phyloP scores from a whole-genome alignment of 2,329 filamentous ascomycete genomes.

The Endocalyx cinctus region DNA sequence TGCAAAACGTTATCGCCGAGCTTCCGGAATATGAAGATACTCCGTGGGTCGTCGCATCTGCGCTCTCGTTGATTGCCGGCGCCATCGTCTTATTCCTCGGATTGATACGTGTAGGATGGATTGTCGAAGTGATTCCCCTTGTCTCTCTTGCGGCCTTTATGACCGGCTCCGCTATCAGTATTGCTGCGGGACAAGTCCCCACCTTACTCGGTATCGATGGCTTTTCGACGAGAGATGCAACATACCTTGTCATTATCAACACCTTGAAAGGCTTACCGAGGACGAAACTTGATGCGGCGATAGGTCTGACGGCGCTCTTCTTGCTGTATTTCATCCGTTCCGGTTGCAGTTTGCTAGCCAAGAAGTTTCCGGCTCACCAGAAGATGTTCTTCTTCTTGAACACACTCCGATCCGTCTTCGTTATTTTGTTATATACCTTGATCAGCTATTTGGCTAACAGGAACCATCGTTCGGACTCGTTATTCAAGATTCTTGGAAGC shows the following conservation, averaged over 20 bases:
- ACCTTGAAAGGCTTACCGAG: conserved; percentile 66
- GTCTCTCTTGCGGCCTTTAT: conserved; percentile 92
- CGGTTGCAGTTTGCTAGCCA: conserved; percentile 60
- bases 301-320: conserved; percentile 77
- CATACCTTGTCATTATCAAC: conserved; percentile 81
- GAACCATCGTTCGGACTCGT: conserved; percentile 55
- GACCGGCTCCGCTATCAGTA: conserved; percentile 91
- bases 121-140: conserved; percentile 89
- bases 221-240: conserved; percentile 70
- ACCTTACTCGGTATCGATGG: conserved; percentile 73
- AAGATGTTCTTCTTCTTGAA: conserved; percentile 86
- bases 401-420: conserved; percentile 84
- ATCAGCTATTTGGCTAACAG: conserved; percentile 84
- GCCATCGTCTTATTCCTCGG: conserved; percentile 75
- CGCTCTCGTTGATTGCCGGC: conserved; percentile 73
- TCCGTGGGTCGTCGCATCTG: conserved; percentile 68
- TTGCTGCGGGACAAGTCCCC: conserved; percentile 78
- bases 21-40: conserved; percentile 47
- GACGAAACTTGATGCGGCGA: conserved; percentile 72
- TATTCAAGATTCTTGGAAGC: conserved; percentile 67
- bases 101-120: conserved; percentile 75
- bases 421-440: conserved; percentile 87
- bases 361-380: conserved; percentile 62
- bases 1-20: conserved; percentile 55
- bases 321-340: conserved; percentile 74